Evolutionary conservation across 495 filamentous ascomycete species (phyloP), one percentile per base, ranked within the genome.

Genomic region (Baudoinia panamericana): DNA sequence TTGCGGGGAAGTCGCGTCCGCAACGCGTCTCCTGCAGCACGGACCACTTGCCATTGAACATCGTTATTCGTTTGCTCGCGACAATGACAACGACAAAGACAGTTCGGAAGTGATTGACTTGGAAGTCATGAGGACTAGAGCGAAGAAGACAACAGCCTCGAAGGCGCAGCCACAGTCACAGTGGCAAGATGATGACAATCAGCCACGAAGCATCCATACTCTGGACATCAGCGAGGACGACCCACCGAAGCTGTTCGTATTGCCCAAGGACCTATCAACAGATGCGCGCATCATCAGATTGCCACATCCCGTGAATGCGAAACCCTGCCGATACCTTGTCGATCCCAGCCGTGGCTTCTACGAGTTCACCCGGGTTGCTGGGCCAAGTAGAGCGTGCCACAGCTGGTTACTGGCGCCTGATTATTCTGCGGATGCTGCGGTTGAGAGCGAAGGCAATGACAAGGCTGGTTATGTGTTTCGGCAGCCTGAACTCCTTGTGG

Each of bases 311-410:
- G 76, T 76, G 45, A 80, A 73, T 29, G 57, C 51, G 16, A 65
- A 63, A 11, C 70, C 78, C 5, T 71, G 66, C 32, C 72, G 82
- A 42, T 96, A 87, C 58, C 72, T 84, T 43, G 76, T 84, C 54
- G 90, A 85, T 55, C 83, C 86, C 3, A 57, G 70, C 21, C 71
- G 71, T 9, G 90, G 88, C 19, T 66, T 94, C 45, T 85, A 80
- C 62, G 90, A 97, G 56, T 86, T 96, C 63, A 94, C 76, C 11
- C 70, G 70, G 27, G 68, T 96, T 51, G 59, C 74, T 9, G 68
- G 83, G 5, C 70, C 84, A 22, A 72, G 69, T 29, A 57, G 61
- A 4, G 62, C 61, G 0, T 73, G 72, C 20, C 64, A 71, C 36
- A 86, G 82, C 54, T 83, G 79, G 80, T 65, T 88, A 3, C 57